These are phyloP conservation scores for Xylaria nigripes DNA, from an alignment of 495 filamentous ascomycete species.

Conservation along the genomic window DNA sequence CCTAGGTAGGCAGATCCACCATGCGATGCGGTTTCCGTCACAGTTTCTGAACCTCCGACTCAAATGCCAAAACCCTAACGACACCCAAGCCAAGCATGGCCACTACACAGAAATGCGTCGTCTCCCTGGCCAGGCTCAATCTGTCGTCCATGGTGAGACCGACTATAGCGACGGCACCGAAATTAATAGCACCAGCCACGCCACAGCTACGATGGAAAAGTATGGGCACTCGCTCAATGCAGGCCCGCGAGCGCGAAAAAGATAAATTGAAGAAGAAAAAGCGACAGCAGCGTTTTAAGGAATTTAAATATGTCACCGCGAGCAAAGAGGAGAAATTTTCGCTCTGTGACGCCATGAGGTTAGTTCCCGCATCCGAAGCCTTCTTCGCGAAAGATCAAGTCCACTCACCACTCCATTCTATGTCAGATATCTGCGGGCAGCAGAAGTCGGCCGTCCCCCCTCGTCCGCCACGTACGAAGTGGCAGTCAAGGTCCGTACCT, in stretches of 20 bases:
- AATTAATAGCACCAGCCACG: constrained; percentile 32
- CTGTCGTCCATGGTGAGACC: constrained; percentile 30
- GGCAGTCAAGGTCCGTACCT: constrained; percentile 65
- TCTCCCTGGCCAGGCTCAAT: constrained; percentile 49
- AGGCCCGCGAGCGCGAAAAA: constrained; percentile 45
- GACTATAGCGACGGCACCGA: constrained; percentile 30
- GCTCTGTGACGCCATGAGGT: constrained; percentile 92
- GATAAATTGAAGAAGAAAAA: constrained; percentile 60
- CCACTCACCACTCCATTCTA: neutral
- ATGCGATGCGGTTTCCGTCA: neutral
- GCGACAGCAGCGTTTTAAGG: constrained; percentile 52
- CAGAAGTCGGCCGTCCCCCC: constrained; percentile 78
- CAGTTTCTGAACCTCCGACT: constrained; percentile 10
- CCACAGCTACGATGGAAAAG: constrained; percentile 34
- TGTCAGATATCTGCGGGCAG: constrained; percentile 75
- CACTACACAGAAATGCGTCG: constrained; percentile 45
- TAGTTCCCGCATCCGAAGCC: constrained; percentile 19
- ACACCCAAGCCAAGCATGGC: constrained; percentile 28
- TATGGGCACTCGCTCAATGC: constrained; percentile 18
- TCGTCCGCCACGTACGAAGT: constrained; percentile 77
- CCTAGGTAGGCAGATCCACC: constrained; percentile 4
- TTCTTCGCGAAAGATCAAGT: neutral
- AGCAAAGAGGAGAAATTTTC: constrained; percentile 59
- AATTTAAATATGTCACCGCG: constrained; percentile 57
- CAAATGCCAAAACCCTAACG: constrained; percentile 8